phyloP scores from a whole-genome alignment of 768 basidiomycete species.

The Leccinellum albellum region DNA sequence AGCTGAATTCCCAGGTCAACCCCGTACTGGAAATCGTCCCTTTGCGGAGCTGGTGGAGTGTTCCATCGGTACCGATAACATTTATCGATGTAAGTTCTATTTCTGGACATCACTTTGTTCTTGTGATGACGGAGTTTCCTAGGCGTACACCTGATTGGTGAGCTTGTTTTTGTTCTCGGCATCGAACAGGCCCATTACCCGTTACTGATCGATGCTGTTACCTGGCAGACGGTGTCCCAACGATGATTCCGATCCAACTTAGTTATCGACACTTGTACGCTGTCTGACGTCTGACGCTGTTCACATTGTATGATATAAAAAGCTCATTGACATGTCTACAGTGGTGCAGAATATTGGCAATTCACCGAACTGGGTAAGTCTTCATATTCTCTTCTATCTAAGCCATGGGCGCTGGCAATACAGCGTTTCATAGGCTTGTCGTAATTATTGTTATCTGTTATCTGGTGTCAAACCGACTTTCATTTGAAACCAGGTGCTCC shows the following conservation, averaged over 20 bases:
- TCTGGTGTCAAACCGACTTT: slow-evolving; percentile 1
- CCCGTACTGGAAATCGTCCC: slow-evolving; percentile 40
- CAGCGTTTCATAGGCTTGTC: not conserved
- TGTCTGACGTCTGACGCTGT: not conserved
- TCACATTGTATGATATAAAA: slow-evolving; percentile 10
- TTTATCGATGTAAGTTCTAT: slow-evolving; percentile 38
- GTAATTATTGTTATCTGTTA: not conserved
- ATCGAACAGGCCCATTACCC: not conserved
- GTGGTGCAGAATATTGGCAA: slow-evolving; percentile 47
- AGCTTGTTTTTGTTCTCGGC: not conserved
- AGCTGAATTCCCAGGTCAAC: slow-evolving; percentile 39
- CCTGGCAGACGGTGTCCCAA: slow-evolving; percentile 46
- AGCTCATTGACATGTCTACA: slow-evolving; percentile 5
- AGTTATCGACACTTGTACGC: slow-evolving; percentile 47
- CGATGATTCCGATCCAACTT: slow-evolving; percentile 41
- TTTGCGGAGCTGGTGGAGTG: slow-evolving; percentile 42
- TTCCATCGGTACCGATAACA: slow-evolving; percentile 33
- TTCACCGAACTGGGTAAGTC: slow-evolving; percentile 38
- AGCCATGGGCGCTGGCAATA: not conserved
- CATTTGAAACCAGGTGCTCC: slow-evolving; percentile 20
- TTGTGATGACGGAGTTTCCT: slow-evolving; percentile 1
- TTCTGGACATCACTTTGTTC: not conserved
- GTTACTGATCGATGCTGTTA: not conserved
- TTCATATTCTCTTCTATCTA: not conserved
- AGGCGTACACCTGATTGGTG: slow-evolving; percentile 47